Evolutionary conservation across 768 basidiomycete species (phyloP).

Genomic region (Scleroderma citrinum): DNA sequence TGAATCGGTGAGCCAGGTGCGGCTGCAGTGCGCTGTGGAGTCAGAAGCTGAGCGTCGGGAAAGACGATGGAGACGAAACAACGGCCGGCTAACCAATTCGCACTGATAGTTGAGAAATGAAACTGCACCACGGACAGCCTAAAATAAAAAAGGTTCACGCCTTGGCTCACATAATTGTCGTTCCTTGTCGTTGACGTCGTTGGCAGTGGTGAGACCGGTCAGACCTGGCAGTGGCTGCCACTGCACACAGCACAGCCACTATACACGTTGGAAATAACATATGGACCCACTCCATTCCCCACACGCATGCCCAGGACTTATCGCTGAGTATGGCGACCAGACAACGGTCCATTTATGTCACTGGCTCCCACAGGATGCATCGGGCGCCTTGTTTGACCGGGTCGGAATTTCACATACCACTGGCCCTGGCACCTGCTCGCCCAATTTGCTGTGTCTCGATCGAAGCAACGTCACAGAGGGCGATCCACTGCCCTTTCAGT

Average conservation of each 20-base stretch:
- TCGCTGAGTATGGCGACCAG: no score
- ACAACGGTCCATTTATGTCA: no score
- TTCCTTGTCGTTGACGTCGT: no score
- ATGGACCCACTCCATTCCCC: no score
- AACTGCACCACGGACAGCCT: not conserved
- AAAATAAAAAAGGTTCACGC: not conserved
- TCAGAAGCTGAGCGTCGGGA: not conserved
- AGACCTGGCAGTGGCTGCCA: not conserved
- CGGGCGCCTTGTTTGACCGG: no score
- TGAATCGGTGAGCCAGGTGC: not conserved
- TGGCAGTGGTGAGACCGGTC: no score
- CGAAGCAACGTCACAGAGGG: no score
- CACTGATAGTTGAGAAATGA: not conserved
- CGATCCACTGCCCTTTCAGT: constrained; percentile 1
- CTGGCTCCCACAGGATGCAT: no score
- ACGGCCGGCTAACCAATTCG: not conserved
- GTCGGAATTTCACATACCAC: no score
- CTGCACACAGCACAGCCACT: not conserved
- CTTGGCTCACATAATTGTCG: not conserved
- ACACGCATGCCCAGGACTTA: no score
- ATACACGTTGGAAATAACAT: not conserved
- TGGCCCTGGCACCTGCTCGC: no score
- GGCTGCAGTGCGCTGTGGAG: constrained; percentile 5
- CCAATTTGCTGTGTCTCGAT: no score
- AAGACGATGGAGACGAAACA: not conserved